These are phyloP conservation scores for Clitoria ternatea DNA, from an alignment of 306 rosid genomes.

Conservation along the genomic window DNA sequence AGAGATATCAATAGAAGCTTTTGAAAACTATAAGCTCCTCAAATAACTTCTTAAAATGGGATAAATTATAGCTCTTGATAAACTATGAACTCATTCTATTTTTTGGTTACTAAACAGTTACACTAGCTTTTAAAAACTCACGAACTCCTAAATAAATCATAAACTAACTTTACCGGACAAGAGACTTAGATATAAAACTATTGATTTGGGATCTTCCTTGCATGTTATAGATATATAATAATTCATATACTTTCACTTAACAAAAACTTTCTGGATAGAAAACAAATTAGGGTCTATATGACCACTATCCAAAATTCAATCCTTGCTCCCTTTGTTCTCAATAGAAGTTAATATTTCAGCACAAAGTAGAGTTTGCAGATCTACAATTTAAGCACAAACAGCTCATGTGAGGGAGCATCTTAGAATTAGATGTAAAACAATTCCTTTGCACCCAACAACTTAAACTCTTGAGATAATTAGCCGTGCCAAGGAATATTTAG, in stretches of 20 bases:
- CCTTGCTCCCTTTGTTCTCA: background rate
- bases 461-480: background rate
- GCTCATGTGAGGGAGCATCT: background rate
- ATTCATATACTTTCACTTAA: background rate
- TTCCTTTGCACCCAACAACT: background rate
- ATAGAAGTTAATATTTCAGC: background rate
- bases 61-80: too few relatives aligned
- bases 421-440: background rate
- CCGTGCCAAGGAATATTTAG: conserved; percentile 7
- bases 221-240: background rate
- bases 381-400: background rate
- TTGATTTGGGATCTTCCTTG: background rate
- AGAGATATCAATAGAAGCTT: too few relatives aligned
- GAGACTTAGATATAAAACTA: background rate
- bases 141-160: too few relatives aligned
- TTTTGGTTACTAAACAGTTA: too few relatives aligned
- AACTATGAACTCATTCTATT: too few relatives aligned
- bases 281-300: background rate
- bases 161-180: too few relatives aligned
- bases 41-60: too few relatives aligned
- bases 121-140: too few relatives aligned
- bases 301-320: background rate
- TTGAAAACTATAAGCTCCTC: too few relatives aligned
- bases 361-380: background rate
- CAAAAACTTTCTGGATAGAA: background rate